Base-by-base conservation (phyloP, 2,329 filamentous ascomycete species). In the Sporothrix protearum region DNA sequence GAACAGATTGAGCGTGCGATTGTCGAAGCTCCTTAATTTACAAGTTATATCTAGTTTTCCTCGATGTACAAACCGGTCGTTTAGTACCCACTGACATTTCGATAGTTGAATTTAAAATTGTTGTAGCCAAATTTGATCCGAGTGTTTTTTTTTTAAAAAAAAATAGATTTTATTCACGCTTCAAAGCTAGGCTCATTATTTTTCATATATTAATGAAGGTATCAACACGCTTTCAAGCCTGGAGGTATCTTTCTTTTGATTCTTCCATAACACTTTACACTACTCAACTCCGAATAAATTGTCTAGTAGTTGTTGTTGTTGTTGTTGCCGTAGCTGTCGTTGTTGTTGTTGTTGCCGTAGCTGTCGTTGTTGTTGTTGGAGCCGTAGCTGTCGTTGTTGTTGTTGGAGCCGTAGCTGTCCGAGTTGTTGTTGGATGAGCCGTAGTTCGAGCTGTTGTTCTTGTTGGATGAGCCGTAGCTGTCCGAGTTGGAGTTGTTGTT, bases 401-500 rank as follows among this genome's bases (percentile, higher is more conserved):
- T 51, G 68, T 70, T 57, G n/a, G 8, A 4, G 25, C 68, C 55
- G 57, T 39, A 61, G 68, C 51, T 67, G 49, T 25, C 36, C 0
- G 19, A 25, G 61, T 64, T 67, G 63, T 67, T 28, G 64, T 51
- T 28, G 25, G 25, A 55, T 49, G 39, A 16, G 70, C 30, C n/a
- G 69, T 64, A 28, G 57, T 55, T 53, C 8, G 22, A 2, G 36
- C 28, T 30, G 53, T 59, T 16, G 61, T 19, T 30, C 19, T n/a
- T 16, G 47, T 49, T 16, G 51, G 19, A 39, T n/a, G 45, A 63
- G 67, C 70, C 69, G 71, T 61, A 67, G 67, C 71, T 71, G 69
- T 69, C 57, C 12, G 22, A 9, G 67, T 73, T 64, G 73, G 68
- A 71, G 69, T 70, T 68, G 72, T 49, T 47, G 51, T 74, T n/a